Percentiles rank a stretch among this genome's conserved stretches.
Conservation (phyloP, 768 basidiomycete genomes). For the Mycena galericulata region DNA sequence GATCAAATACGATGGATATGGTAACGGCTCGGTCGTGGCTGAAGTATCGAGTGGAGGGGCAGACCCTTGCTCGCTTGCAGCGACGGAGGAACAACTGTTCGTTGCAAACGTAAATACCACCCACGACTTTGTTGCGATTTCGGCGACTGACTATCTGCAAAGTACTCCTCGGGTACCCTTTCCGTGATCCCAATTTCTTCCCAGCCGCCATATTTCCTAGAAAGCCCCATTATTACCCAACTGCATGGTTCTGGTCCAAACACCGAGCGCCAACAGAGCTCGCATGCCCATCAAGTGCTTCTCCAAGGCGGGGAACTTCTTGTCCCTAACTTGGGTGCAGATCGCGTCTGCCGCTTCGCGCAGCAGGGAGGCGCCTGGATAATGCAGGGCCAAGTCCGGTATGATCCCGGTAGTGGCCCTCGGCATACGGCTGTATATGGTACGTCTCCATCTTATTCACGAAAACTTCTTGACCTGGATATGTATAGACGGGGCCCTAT, state of each 20-base stretch:
- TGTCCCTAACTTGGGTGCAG: conserved; percentile 82
- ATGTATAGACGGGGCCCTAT: conserved; percentile 67
- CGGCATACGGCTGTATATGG: conserved; percentile 76
- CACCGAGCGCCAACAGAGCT: conserved; percentile 70
- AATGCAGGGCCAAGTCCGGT: conserved; percentile 59
- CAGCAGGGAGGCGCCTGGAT: conserved; percentile 63
- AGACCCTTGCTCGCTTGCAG: conserved; percentile 74
- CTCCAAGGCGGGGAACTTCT: conserved; percentile 68
- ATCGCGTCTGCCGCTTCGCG: conserved; percentile 70
- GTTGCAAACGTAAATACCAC: conserved; percentile 75
- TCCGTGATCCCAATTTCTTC: conserved; percentile 66
- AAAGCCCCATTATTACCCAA: conserved; percentile 49
- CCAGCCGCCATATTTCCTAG: conserved; percentile 56
- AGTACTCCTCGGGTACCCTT: conserved; percentile 81
- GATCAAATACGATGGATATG: conserved; percentile 67
- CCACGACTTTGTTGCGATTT: conserved; percentile 7
- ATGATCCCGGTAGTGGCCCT: conserved; percentile 73
- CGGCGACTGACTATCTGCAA: conserved; percentile 1
- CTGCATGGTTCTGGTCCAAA: conserved; percentile 74
- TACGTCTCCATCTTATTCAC: conserved; percentile 43
- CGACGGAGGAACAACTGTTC: conserved; percentile 67
- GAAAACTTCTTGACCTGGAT: background rate
- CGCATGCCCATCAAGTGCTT: conserved; percentile 84
- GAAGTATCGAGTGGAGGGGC: conserved; percentile 65
- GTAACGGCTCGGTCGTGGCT: conserved; percentile 63